These are phyloP conservation scores for Trichosporon sp. DNA, from an alignment of 1,284 basidiomycete species.

Conservation along the genomic window DNA sequence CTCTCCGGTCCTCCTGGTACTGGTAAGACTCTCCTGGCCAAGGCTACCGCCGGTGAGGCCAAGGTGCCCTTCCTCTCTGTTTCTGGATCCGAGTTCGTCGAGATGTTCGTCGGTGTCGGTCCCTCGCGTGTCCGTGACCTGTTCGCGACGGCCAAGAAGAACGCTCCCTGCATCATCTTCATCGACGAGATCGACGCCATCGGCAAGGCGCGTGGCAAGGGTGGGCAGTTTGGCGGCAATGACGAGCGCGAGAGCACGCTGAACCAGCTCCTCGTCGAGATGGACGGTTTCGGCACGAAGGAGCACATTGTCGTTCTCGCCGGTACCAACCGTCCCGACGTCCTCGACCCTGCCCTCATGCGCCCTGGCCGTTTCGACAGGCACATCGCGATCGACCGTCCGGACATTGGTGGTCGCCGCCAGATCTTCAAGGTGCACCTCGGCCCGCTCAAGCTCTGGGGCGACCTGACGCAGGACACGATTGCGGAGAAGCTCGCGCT, in stretches of 20 bases:
- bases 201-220: conserved; percentile 90
- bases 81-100: conserved; percentile 98
- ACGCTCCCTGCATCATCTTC: conserved; percentile 91
- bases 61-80: conserved; percentile 97
- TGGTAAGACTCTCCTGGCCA: conserved; percentile 96
- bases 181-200: conserved; percentile 95
- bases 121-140: conserved; percentile 96
- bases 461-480: conserved; percentile 63
- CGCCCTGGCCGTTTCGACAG: conserved; percentile 97
- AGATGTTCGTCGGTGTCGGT: conserved; percentile 99
- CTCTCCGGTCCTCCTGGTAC: conserved; percentile 97
- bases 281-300: conserved; percentile 97
- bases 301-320: conserved; percentile 96
- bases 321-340: conserved; percentile 95
- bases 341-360: conserved; percentile 91
- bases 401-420: conserved; percentile 88
- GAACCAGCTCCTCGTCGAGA: conserved; percentile 97
- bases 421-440: conserved; percentile 96
- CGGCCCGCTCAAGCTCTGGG: conserved; percentile 73
- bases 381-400: conserved; percentile 93
- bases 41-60: conserved; percentile 97
- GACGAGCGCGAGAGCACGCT: conserved; percentile 98
- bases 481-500: conserved; percentile 92
- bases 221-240: conserved; percentile 87
- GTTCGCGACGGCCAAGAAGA: conserved; percentile 95